A percentile compares a stretch with the other conserved stretches of the same genome.
Conservation (phyloP, 768 basidiomycete species). For the Xerocomus potaroensis region DNA sequence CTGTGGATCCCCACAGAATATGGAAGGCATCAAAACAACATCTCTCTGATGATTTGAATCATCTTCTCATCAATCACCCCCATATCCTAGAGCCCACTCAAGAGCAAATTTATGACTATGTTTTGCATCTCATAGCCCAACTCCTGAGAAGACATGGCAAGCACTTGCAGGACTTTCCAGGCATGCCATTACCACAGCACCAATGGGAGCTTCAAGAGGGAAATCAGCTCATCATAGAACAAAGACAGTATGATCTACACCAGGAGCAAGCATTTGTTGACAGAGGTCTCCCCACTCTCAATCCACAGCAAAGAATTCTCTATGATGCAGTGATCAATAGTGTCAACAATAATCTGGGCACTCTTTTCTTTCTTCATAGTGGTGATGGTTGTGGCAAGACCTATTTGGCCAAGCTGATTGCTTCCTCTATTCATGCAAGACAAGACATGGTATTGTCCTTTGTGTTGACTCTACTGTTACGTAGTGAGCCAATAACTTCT, state of each 20-base stretch:
- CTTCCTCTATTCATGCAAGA: constrained; percentile 22
- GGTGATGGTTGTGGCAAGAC: constrained; percentile 45
- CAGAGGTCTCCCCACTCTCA: not conserved
- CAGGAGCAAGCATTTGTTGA: not conserved
- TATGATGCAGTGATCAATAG: not conserved
- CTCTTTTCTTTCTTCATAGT: constrained; percentile 38
- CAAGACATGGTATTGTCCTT: constrained; percentile 34
- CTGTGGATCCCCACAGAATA: constrained; percentile 26
- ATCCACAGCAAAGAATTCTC: not conserved
- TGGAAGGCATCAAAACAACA: not conserved
- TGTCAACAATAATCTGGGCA: not conserved
- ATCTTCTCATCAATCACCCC: not conserved
- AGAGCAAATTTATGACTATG: constrained; percentile 18
- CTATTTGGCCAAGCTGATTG: constrained; percentile 37
- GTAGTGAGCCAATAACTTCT: no score
- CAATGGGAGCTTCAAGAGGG: not conserved
- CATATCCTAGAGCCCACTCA: not conserved
- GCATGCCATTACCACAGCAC: not conserved
- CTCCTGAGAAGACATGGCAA: not conserved
- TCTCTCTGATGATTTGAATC: not conserved
- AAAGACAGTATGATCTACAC: not conserved
- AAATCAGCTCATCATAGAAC: not conserved
- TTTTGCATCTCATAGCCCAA: not conserved
- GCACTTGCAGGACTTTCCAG: not conserved
- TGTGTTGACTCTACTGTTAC: constrained; percentile 51